Percentiles rank a stretch among this genome's conserved stretches.
These are phyloP conservation scores for Albophoma yamanashiensis DNA, from an alignment of 2,329 filamentous ascomycete species.

Conservation along the genomic window DNA sequence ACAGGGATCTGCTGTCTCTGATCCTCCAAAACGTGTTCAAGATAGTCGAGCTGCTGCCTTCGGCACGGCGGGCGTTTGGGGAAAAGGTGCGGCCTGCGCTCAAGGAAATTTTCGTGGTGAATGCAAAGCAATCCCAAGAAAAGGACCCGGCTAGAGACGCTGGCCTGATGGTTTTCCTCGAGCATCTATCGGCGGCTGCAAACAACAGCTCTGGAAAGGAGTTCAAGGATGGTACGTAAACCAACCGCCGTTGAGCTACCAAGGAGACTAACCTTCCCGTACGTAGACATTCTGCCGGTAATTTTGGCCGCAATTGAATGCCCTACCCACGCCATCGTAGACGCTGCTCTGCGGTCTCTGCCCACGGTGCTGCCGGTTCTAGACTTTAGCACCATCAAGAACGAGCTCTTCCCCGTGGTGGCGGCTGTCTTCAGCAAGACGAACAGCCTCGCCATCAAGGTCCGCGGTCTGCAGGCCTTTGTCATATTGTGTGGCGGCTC, in stretches of 20 bases:
- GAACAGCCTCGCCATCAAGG: conserved; percentile 88
- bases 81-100: conserved; percentile 80
- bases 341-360: conserved; percentile 70
- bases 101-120: conserved; percentile 68
- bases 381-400: conserved; percentile 95
- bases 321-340: conserved; percentile 78
- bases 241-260: background rate
- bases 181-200: conserved; percentile 67
- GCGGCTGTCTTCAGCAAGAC: conserved; percentile 86
- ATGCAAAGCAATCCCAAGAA: conserved; percentile 50
- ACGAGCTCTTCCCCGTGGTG: conserved; percentile 89
- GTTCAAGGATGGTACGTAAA: conserved; percentile 72
- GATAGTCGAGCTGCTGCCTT: conserved; percentile 69
- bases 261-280: background rate
- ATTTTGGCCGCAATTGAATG: conserved; percentile 78
- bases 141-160: conserved; percentile 78
- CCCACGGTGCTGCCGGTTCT: conserved; percentile 75
- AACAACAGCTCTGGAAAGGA: conserved; percentile 81
- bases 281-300: conserved; percentile 73
- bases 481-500: conserved; percentile 78
- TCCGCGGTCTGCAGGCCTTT: conserved; percentile 83
- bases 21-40: conserved; percentile 90
- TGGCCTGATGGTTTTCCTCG: conserved; percentile 81
- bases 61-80: conserved; percentile 66
- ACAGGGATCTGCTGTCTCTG: conserved; percentile 72